Base-by-base conservation (phyloP, 192 early-diverging fungal genomes). In the Umbelopsis vinacea region DNA sequence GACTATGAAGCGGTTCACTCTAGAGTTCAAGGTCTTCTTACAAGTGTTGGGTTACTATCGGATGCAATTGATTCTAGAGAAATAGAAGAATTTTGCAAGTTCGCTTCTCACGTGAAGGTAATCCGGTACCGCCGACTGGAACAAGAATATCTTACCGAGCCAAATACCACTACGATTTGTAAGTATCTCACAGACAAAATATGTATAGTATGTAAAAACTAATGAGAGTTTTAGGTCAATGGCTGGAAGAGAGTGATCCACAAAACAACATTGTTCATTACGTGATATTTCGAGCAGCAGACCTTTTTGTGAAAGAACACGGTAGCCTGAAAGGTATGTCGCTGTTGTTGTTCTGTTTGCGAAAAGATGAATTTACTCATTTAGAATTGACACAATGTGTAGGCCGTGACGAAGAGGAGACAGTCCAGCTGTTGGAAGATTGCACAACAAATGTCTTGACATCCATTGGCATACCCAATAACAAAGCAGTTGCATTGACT, bases 31-130 rank as follows among this genome's bases (percentile, higher is more conserved):
- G 48, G 69, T 3, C 52, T 91, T 0, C 70, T 93, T 33, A 73
- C 73, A 17, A 73, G 74, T 15, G 66, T 91, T 3, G 87, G 78
- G 12, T 68, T 85, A 26, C 70, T 89, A 19, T 11, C 75, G n/a
- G 84, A 89, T 68, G 81, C 73, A 14, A 84, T 95, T 45, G 67
- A 88, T 10, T 67, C 85, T 33, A 86, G 89, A 43, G 88, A 90
- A 47, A 87, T 96, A 67, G 92, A 91, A 47, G 76, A 74, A 8
- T 96, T 94, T 69, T 96, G 94, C 87, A 97, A 96, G 71, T 90
- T 95, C 75, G 88, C 92, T 12, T 78, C 83, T 14, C 82, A 79
- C 26, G 75, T 94, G 67, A 85, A 91, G 50, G 83, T 97, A 7
- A 82, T 93, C 68, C 82, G 90, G 21, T 91, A 89, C 68, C 78